Evolutionary conservation across 176 grass and related monocot species (phyloP).

Genomic region (Aegilops tauschii): DNA sequence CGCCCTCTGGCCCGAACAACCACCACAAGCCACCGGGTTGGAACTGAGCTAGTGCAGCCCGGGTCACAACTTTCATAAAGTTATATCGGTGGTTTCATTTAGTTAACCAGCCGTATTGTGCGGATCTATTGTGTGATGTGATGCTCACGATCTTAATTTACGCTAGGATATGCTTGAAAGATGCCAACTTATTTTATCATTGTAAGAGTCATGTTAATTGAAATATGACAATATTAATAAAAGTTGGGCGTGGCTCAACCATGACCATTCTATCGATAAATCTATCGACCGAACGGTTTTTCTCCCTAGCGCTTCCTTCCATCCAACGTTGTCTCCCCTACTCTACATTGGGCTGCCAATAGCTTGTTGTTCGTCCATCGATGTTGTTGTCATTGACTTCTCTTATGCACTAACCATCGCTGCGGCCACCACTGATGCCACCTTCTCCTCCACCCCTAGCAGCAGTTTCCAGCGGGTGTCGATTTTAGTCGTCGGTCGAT

Average conservation of each 20-base stretch:
- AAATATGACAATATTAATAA: neutral
- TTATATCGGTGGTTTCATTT: neutral
- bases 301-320: neutral
- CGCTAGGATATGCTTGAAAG: neutral
- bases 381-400: neutral
- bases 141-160: neutral
- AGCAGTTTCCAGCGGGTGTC: neutral
- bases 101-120: neutral
- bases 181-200: neutral
- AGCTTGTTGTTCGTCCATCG: neutral
- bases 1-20: constrained; percentile 41
- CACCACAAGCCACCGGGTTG: constrained; percentile 60
- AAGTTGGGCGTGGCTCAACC: neutral
- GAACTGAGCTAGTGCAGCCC: constrained; percentile 14
- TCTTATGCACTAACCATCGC: neutral
- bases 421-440: neutral
- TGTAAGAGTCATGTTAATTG: neutral
- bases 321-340: neutral
- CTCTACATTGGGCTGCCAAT: neutral
- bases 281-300: neutral
- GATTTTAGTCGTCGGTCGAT: neutral
- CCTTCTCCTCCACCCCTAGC: neutral
- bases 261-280: neutral
- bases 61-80: neutral
- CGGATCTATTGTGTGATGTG: neutral